Evolutionary conservation across 2,329 filamentous ascomycete species (phyloP), one percentile per base, ranked within the genome.

Genomic region (Lojkania enalia): DNA sequence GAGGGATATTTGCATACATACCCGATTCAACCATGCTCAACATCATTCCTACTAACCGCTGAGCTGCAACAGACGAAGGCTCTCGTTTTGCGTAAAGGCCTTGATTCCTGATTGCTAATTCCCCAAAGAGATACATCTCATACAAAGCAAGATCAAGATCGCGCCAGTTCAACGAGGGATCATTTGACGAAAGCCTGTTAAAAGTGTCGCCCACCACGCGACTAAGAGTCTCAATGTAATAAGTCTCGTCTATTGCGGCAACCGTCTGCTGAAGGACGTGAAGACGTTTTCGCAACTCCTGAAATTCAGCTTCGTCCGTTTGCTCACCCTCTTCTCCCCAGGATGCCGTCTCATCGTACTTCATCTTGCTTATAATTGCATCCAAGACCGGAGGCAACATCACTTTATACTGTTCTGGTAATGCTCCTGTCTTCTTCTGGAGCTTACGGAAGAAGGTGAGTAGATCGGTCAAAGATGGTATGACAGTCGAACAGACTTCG

Each of bases 221-320:
- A 61, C 87, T 95, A 42, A 99, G 77, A 29, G 88, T 88, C 32
- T 96, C 85, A 63, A 96, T 87, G 67, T 95, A 97, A 20, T 97
- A 80, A 31, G 77, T 75, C 69, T 97, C 89, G 64, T 97, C 89
- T 39, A 96, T 88, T 7, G 87, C 86, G 13, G 94, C 91, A 39
- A 97, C 86, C 30, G 88, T 90, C 74, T 96, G 95, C 68, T 99
- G 94, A 31, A 99, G 76, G 30, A 90, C 86, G 68, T 95, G 89
- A 36, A 99, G 77, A 57, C 89, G 83, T 69, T 95, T 95, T 48
- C 95, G 84, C 42, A 99, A 78, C 58, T 99, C 94, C 64, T 95
- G 88, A 59, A 99, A 99, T 67, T 99, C 94, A 19, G 92, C 94
- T 72, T 99, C 94, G 60, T 97, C 94, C 2, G 90, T 95, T 69